Conservation (phyloP, 1,139 yeast species). For the Pichiaceae sp. region DNA sequence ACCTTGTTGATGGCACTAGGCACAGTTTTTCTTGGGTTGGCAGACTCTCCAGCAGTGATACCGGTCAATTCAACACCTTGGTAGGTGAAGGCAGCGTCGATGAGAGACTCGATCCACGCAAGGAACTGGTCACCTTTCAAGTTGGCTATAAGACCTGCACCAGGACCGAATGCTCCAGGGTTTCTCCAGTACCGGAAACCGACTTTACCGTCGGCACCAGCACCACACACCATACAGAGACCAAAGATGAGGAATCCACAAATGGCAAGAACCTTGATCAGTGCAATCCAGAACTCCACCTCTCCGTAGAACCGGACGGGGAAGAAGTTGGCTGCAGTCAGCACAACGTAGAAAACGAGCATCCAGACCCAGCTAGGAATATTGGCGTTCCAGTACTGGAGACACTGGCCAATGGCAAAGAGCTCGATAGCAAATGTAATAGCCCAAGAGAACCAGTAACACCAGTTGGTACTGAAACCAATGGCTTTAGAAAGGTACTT, state of each 20-base stretch:
- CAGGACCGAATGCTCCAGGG: slow-evolving; percentile 78
- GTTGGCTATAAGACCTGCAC: slow-evolving; percentile 35
- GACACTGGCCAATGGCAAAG: slow-evolving; percentile 70
- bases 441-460: slow-evolving; percentile 85
- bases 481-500: slow-evolving; percentile 63
- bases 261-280: slow-evolving; percentile 45
- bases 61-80: slow-evolving; percentile 81
- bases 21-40: slow-evolving; percentile 71
- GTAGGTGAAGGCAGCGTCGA: slow-evolving; percentile 63
- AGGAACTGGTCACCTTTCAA: slow-evolving; percentile 45
- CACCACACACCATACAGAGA: slow-evolving; percentile 32
- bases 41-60: slow-evolving; percentile 80
- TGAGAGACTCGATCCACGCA: slow-evolving; percentile 48
- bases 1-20: slow-evolving; percentile 82
- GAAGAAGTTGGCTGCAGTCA: slow-evolving; percentile 42
- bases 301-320: slow-evolving; percentile 61
- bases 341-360: slow-evolving; percentile 53
- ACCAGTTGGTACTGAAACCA: slow-evolving; percentile 78
- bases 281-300: slow-evolving; percentile 57
- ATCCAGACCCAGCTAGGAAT: slow-evolving; percentile 79
- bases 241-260: slow-evolving; percentile 40
- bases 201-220: slow-evolving; percentile 42
- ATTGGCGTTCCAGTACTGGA: slow-evolving; percentile 63
- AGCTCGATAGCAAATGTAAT: slow-evolving; percentile 77
- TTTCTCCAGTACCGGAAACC: slow-evolving; percentile 87